phyloP scores from a whole-genome alignment of 768 basidiomycete species.

The Leccinum subtestaceum region DNA sequence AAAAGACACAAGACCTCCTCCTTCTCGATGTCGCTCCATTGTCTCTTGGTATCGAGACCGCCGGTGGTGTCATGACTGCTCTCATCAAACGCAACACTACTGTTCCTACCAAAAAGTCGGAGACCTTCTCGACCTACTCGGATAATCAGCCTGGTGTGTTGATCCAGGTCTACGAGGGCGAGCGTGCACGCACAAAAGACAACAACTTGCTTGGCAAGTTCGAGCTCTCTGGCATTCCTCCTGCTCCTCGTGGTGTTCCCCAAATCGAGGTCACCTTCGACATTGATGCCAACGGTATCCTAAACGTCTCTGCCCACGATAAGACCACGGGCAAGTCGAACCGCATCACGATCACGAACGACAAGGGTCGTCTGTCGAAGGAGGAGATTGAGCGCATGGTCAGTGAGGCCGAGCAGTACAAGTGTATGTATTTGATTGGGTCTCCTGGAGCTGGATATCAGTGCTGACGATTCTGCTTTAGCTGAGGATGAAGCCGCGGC shows the following conservation, averaged over 20 bases:
- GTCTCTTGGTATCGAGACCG: constrained; percentile 95
- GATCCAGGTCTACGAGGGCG: constrained; percentile 98
- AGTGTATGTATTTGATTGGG: constrained; percentile 42
- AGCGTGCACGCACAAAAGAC: constrained; percentile 97
- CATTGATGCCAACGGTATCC: constrained; percentile 94
- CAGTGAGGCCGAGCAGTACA: constrained; percentile 89
- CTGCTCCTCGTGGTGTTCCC: constrained; percentile 96
- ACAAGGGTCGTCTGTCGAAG: constrained; percentile 95
- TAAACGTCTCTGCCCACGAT: constrained; percentile 93
- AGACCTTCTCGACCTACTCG: constrained; percentile 97
- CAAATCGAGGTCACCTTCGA: constrained; percentile 98
- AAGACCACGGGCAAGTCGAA: constrained; percentile 97
- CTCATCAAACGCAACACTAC: constrained; percentile 99
- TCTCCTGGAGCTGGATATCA: constrained; percentile 4
- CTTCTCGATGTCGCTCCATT: constrained; percentile 92
- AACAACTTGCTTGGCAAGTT: constrained; percentile 99
- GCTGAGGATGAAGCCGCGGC: constrained; percentile 87
- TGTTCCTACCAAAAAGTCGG: constrained; percentile 97
- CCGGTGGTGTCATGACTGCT: constrained; percentile 98
- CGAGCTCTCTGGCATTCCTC: constrained; percentile 94
- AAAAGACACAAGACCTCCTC: constrained; percentile 95
- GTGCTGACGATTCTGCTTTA: constrained; percentile 23
- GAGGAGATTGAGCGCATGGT: constrained; percentile 99
- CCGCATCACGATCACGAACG: constrained; percentile 92
- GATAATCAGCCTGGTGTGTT: constrained; percentile 99